Percentiles rank a stretch among this genome's conserved stretches.
Evolutionary conservation across 2,329 filamentous ascomycete genomes (phyloP).

Genomic region (Penicillium griseofulvum): DNA sequence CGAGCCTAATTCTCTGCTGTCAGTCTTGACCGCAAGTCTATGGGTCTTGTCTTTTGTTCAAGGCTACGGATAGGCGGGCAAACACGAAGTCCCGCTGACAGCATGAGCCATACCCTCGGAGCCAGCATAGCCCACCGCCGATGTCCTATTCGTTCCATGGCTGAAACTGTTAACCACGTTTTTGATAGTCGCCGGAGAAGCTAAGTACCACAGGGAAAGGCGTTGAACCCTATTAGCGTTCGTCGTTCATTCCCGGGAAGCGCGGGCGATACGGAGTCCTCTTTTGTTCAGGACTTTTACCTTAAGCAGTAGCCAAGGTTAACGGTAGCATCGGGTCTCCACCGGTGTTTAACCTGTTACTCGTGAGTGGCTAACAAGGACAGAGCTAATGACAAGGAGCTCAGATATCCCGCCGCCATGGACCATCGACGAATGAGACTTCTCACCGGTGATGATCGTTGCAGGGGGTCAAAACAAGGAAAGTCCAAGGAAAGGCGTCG

Average conservation of each 20-base stretch:
- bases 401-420: not conserved
- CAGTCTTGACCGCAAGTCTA: not conserved
- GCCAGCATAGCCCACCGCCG: not conserved
- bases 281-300: not conserved
- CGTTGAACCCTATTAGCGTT: not conserved
- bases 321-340: not conserved
- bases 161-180: not conserved
- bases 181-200: not conserved
- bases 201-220: not conserved
- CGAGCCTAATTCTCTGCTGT: not conserved
- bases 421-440: constrained; percentile 1
- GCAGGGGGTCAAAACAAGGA: not conserved
- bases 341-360: not conserved
- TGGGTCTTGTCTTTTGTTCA: not conserved
- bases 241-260: not conserved
- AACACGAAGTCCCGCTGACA: not conserved
- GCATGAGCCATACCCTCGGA: not conserved
- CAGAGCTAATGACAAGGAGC: not conserved
- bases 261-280: not conserved
- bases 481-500: too few species aligned
- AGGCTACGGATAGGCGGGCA: not conserved
- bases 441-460: not conserved
- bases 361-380: constrained; percentile 1
- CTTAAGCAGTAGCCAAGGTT: not conserved
- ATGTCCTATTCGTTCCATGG: not conserved